Evolutionary conservation across 108 stramenopile species (phyloP).

Genomic region (Discostella stelligeroides): DNA sequence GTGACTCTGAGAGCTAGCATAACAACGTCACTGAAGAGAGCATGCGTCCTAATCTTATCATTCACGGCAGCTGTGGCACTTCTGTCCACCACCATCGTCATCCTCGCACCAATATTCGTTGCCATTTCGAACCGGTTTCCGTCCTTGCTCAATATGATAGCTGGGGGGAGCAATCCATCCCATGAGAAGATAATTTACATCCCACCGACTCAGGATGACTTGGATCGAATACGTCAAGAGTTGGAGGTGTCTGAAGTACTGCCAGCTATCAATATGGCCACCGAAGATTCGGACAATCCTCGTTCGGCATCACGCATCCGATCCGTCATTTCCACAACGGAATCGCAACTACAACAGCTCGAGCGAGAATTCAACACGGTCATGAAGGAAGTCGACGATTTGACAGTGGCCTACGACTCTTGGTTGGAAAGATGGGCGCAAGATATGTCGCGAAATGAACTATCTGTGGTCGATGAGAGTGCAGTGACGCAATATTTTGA

Average conservation of each 20-base stretch:
- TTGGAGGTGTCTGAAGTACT: slow-evolving; percentile 20
- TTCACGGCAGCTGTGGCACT: slow-evolving; percentile 12
- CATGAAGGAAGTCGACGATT: slow-evolving; percentile 8
- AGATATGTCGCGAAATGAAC: slow-evolving; percentile 12
- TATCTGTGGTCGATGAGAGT: neutral
- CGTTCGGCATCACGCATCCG: slow-evolving; percentile 1
- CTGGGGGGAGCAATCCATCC: neutral
- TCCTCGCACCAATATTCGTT: slow-evolving; percentile 11
- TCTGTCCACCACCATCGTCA: slow-evolving; percentile 19
- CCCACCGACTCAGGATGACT: slow-evolving; percentile 30
- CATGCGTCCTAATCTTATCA: neutral
- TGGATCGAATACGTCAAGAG: slow-evolving; percentile 27
- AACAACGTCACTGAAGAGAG: slow-evolving; percentile 1
- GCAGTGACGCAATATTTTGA: neutral
- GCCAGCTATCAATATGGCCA: neutral
- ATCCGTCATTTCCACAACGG: slow-evolving; percentile 10
- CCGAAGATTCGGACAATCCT: neutral
- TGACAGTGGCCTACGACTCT: slow-evolving; percentile 12
- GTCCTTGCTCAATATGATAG: neutral
- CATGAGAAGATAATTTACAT: slow-evolving; percentile 25
- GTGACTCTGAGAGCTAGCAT: neutral
- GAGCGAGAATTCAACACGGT: neutral
- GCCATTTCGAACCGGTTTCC: slow-evolving; percentile 6
- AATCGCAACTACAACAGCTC: slow-evolving; percentile 16
- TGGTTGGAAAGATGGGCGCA: slow-evolving; percentile 20